These are phyloP conservation scores for Auriscalpium orientale DNA, from an alignment of 768 basidiomycete genomes.

Conservation along the genomic window DNA sequence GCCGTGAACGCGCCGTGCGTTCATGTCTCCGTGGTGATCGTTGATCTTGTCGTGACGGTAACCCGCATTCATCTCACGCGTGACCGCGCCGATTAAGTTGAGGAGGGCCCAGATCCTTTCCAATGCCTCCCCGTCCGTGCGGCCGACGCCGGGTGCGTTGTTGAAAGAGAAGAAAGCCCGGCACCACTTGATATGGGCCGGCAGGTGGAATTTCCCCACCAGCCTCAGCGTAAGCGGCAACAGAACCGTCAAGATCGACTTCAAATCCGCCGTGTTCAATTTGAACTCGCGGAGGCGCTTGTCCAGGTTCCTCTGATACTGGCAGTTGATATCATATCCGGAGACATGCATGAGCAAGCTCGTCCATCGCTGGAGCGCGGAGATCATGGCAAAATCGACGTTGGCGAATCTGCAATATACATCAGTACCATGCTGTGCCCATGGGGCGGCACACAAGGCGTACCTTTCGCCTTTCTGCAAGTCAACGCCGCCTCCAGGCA, in stretches of 20 bases:
- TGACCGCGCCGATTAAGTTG: conserved; percentile 2
- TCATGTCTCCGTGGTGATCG: not conserved
- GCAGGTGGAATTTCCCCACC: conserved; percentile 10
- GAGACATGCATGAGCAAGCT: not conserved
- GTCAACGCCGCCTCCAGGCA: not conserved
- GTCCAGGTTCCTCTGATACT: not conserved
- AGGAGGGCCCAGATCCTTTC: conserved; percentile 12
- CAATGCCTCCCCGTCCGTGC: conserved; percentile 1
- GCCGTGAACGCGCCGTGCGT: conserved; percentile 1
- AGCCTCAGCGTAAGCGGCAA: not conserved
- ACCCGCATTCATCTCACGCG: conserved; percentile 12
- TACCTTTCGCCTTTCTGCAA: not conserved
- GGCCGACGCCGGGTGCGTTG: conserved; percentile 7
- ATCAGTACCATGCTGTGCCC: not conserved
- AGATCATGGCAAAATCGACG: not conserved
- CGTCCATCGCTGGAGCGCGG: not conserved
- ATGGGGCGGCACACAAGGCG: not conserved
- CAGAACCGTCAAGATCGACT: not conserved
- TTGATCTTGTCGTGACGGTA: conserved; percentile 5
- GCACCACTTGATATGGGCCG: conserved; percentile 1
- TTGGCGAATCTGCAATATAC: not conserved
- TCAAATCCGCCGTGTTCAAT: not conserved
- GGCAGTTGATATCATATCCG: not conserved
- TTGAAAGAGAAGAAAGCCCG: conserved; percentile 2
- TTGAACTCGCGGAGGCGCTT: not conserved